Conservation (phyloP, 257 asterid species). For the Solanum ossicruentum region DNA sequence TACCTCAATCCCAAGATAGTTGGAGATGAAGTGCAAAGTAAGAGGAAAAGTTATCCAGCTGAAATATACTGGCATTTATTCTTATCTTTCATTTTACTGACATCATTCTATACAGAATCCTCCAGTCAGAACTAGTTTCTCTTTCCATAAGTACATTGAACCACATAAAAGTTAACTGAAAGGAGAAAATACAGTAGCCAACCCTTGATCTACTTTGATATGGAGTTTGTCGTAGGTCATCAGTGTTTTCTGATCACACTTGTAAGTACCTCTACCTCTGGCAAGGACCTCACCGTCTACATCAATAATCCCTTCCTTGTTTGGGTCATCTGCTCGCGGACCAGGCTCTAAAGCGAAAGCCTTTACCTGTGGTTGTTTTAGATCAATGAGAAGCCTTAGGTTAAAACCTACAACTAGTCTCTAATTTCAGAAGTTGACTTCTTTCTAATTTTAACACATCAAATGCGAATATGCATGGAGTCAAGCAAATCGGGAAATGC, state of each 20-base stretch:
- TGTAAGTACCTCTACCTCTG: constrained; percentile 69
- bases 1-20: not conserved
- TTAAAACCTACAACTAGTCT: not conserved
- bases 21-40: not conserved
- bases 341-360: constrained; percentile 82
- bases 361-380: constrained; percentile 49
- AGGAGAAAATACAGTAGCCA: constrained; percentile 83
- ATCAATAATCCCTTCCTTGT: constrained; percentile 28
- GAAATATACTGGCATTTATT: not conserved
- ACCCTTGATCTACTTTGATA: constrained; percentile 68
- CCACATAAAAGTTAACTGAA: not conserved
- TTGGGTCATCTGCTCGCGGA: constrained; percentile 26
- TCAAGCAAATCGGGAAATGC: not conserved
- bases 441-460: not conserved
- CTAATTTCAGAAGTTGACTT: not conserved
- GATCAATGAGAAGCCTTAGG: not conserved
- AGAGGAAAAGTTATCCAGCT: not conserved
- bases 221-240: constrained; percentile 65
- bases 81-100: not conserved
- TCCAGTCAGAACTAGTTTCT: not conserved
- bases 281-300: constrained; percentile 57
- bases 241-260: constrained; percentile 46
- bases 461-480: not conserved
- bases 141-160: not conserved
- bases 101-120: not conserved